A percentile compares a stretch with the other conserved stretches of the same genome.
Conservation (phyloP, 371 early-diverging fungal species). For the Mortierella sp. region DNA sequence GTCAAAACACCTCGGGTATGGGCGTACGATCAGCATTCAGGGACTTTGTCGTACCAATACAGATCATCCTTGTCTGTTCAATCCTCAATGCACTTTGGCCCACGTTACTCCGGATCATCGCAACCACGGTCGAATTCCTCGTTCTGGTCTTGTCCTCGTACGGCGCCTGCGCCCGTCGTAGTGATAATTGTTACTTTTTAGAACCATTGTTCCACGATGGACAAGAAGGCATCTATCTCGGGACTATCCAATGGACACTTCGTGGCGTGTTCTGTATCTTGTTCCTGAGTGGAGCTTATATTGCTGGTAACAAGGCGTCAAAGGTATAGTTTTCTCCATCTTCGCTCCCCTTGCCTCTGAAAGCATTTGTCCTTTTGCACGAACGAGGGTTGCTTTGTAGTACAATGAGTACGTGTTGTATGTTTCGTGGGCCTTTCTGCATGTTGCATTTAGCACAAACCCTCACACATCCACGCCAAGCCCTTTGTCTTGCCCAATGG, state of each 20-base stretch:
- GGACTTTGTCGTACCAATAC: slow-evolving; percentile 44
- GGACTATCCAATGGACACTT: slow-evolving; percentile 46
- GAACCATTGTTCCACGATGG: slow-evolving; percentile 44
- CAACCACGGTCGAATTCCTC: slow-evolving; percentile 34
- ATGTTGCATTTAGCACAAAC: too few relatives aligned
- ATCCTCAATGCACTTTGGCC: slow-evolving; percentile 52
- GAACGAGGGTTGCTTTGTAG: too few relatives aligned
- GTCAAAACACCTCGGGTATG: slow-evolving; percentile 34
- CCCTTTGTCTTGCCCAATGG: too few relatives aligned
- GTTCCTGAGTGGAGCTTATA: slow-evolving; percentile 19
- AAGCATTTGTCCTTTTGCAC: too few relatives aligned
- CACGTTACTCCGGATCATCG: slow-evolving; percentile 21
- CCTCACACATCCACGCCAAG: too few relatives aligned
- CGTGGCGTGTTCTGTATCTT: slow-evolving; percentile 25
- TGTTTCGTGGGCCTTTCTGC: too few relatives aligned
- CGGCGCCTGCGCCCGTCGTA: slow-evolving; percentile 43
- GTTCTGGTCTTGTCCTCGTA: slow-evolving; percentile 45
- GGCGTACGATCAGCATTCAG: slow-evolving; percentile 52
- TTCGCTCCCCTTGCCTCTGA: too few relatives aligned
- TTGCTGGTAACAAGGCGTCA: slow-evolving; percentile 18
- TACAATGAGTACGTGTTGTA: too few relatives aligned
- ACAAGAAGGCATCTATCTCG: slow-evolving; percentile 41
- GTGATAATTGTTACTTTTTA: slow-evolving; percentile 47
- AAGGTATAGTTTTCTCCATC: slow-evolving; percentile 16
- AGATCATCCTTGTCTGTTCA: slow-evolving; percentile 49